These are phyloP conservation scores for Stentor coeruleus DNA, from an alignment of 73 alveolate species.

Conservation along the genomic window DNA sequence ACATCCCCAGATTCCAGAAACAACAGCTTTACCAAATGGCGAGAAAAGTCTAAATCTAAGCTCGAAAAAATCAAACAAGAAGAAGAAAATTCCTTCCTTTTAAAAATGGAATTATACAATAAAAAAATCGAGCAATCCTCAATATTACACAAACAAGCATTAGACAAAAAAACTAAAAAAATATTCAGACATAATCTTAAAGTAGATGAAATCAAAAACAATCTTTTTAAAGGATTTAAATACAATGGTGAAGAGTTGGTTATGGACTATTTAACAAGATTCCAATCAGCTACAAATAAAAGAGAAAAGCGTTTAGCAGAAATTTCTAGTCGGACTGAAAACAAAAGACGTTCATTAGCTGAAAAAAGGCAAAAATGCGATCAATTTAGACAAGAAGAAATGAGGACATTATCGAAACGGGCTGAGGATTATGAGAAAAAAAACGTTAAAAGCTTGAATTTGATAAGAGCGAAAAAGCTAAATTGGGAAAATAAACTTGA, in stretches of 20 bases:
- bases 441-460: background rate
- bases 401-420: background rate
- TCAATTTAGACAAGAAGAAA: background rate
- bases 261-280: background rate
- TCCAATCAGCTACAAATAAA: background rate
- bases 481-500: background rate
- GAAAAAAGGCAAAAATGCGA: background rate
- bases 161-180: background rate
- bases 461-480: background rate
- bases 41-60: background rate
- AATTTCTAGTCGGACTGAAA: background rate
- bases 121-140: background rate
- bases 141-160: background rate
- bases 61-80: background rate
- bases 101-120: background rate
- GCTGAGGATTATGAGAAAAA: background rate
- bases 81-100: background rate
- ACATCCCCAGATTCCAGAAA: background rate
- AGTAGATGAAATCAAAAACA: background rate
- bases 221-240: no score
- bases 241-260: background rate
- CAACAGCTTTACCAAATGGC: background rate
- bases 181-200: no score
- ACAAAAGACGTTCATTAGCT: background rate
- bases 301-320: background rate